phyloP scores from a whole-genome alignment of 306 rosid species.

The Lathyrus oleraceus region DNA sequence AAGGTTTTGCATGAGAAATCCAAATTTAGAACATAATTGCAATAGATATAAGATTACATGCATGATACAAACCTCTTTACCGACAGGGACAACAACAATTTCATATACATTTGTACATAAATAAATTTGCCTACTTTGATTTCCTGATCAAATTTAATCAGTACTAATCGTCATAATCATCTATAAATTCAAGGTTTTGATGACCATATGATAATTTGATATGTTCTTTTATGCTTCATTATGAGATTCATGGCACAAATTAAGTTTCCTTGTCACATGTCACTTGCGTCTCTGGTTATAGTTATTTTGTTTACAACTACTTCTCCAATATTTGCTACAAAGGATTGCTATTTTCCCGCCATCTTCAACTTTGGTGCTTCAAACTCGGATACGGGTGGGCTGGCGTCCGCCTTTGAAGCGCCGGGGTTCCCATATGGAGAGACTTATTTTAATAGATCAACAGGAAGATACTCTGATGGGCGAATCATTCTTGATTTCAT shows the following conservation, averaged over 20 bases:
- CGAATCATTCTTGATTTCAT: conserved; percentile 49
- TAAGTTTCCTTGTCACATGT: not conserved
- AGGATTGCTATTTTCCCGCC: conserved; percentile 44
- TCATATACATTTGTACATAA: too few species aligned
- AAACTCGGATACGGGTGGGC: conserved; percentile 53
- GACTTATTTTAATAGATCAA: conserved; percentile 42
- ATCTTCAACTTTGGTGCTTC: conserved; percentile 56
- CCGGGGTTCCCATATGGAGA: conserved; percentile 38
- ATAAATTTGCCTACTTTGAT: too few species aligned
- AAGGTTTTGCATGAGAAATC: too few species aligned
- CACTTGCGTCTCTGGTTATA: not conserved
- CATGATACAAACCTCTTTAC: too few species aligned
- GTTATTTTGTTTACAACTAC: not conserved
- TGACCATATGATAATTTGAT: not conserved
- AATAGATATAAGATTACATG: too few species aligned
- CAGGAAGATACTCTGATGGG: conserved; percentile 49
- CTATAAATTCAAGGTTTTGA: not conserved
- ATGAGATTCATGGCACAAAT: not conserved
- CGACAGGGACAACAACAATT: too few species aligned
- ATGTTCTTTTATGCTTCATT: not conserved
- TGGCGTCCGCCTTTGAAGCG: conserved; percentile 34
- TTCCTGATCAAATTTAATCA: too few species aligned
- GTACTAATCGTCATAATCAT: not conserved
- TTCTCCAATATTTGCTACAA: not conserved
- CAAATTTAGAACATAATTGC: too few species aligned